These are phyloP conservation scores for Staphylotrichum longicolle DNA, from an alignment of 495 filamentous ascomycete species.

Conservation along the genomic window DNA sequence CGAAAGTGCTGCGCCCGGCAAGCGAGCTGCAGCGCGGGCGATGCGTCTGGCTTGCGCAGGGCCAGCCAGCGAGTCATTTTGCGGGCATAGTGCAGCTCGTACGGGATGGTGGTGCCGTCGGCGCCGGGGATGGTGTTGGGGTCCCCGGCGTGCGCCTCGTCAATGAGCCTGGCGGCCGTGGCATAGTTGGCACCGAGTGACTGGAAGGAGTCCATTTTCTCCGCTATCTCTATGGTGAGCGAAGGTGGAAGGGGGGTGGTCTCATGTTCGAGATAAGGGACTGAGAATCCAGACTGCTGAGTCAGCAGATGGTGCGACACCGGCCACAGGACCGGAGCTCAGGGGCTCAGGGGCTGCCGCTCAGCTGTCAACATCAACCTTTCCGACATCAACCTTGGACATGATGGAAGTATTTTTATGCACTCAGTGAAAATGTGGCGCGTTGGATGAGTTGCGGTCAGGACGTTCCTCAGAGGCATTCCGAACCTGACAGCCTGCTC, in stretches of 20 bases:
- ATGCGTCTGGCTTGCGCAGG: slow-evolving; percentile 52
- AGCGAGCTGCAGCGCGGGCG: slow-evolving; percentile 64
- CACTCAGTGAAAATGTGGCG: no score
- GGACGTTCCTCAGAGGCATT: no score
- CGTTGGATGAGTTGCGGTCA: no score
- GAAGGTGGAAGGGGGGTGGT: not conserved
- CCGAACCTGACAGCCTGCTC: no score
- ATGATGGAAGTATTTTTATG: no score
- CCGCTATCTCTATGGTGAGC: not conserved
- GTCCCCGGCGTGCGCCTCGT: slow-evolving; percentile 69
- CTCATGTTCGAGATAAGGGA: not conserved
- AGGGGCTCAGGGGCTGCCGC: not conserved
- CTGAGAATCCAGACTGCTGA: not conserved
- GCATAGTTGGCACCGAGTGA: slow-evolving; percentile 32
- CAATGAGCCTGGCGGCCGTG: slow-evolving; percentile 60
- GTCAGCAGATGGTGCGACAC: not conserved
- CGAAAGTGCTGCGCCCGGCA: slow-evolving; percentile 77
- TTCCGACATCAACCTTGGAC: no score
- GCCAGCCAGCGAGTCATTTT: slow-evolving; percentile 72
- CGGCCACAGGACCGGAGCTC: not conserved
- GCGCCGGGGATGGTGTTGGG: slow-evolving; percentile 48
- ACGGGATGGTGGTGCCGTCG: slow-evolving; percentile 47
- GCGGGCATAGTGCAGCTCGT: slow-evolving; percentile 76
- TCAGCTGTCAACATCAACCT: no score
- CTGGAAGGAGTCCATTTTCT: slow-evolving; percentile 26